Base-by-base conservation (phyloP, 2,329 filamentous ascomycete genomes). In the Plenodomus lindquistii region DNA sequence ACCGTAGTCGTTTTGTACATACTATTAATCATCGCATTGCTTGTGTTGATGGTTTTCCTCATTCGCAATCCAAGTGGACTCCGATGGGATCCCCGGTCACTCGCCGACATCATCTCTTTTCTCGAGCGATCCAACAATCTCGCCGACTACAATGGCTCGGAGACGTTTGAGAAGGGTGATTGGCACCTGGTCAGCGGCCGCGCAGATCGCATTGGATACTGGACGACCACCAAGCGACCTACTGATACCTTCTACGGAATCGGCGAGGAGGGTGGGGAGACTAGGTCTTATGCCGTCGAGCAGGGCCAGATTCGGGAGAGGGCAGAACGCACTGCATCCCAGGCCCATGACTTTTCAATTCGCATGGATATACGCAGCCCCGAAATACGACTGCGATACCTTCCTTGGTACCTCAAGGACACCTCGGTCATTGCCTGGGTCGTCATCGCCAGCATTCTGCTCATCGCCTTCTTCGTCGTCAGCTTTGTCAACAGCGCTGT, bases 121-220 rank as follows among this genome's bases (percentile, higher is more conserved):
- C 79, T 96, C 20, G 86, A 90, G 55, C 83, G 88, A 50, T 92
- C 89, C 55, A 96, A 96, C 70, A 84, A 87, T 16, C 79, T 91
- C 40, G 77, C 79, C 18, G 87, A 88, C 62, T 96, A 91, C 70
- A 79, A 82, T 11, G 83, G 84, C 3, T 85, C 86, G 0, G 87
- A 92, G 60, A 82, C 84, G 0, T 79, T 84, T 37, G 71, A 73
- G 7, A 77, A 79, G 40, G 64, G 72, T 24, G 78, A 84, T 27
- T 82, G 78, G 21, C 78, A 78, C 54, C 78, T 82, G 37, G 76
- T 73, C 41, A 81, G 77, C 62, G 82, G 79, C 52, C 83, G 83
- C 55, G 76, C 81, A 4, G 85, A 93, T 60, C 81, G 88, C 37
- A 80, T 97, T n/a, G 91, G 92, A 6, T 95, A 95, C 72, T 97